Evolutionary conservation across 805 yeast species (phyloP), one percentile per base, ranked within the genome.

Genomic region (Metschnikowia sp.): DNA sequence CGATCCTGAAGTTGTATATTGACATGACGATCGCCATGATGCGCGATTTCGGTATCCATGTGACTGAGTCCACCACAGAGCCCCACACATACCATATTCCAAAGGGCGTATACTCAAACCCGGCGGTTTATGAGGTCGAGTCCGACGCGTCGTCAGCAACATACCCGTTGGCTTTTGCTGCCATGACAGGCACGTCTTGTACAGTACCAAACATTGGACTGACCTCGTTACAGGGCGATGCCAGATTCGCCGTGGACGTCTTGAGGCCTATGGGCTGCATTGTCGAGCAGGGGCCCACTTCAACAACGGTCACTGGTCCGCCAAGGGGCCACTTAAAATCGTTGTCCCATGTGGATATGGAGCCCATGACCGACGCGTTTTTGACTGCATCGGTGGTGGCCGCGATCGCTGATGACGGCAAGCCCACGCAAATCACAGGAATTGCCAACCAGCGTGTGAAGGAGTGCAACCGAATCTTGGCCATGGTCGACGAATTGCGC

Each of bases 311-410:
- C 8, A 81, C 84, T 36, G 98, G 97, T 40, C 97, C 97, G 6
- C 74, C 86, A 15, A 68, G 69, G 34, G 95, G 95, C 12, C 50
- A 66, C 0, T 75, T 94, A 54, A 78, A 75, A 59, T 88, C 96
- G 7, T 72, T 94, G 53, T 73, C 82, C 10, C 78, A 74, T 52
- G 85, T 94, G 47, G 97, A 94, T 64, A 94, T 94, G 99, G 99
- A 94, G 70, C 98, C 99, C 45, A 94, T 94, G 99, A 94, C 99
- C 0, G 99, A 94, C 68, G 99, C 99, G 0, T 94, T 94, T 65
- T 74, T 94, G 60, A 94, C 99, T 12, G 99, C 99, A 0, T 81
- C 95, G 45, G 97, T 94, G 10, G 95, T 90, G 15, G 99, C 98
- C 32, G 97, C 99, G n/a, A 78, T 87, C 36, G 96, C 97, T 4